A percentile compares a stretch with the other conserved stretches of the same genome.
Conservation (phyloP, 768 basidiomycete genomes). For the Rhodosporidiobolus sp. region DNA sequence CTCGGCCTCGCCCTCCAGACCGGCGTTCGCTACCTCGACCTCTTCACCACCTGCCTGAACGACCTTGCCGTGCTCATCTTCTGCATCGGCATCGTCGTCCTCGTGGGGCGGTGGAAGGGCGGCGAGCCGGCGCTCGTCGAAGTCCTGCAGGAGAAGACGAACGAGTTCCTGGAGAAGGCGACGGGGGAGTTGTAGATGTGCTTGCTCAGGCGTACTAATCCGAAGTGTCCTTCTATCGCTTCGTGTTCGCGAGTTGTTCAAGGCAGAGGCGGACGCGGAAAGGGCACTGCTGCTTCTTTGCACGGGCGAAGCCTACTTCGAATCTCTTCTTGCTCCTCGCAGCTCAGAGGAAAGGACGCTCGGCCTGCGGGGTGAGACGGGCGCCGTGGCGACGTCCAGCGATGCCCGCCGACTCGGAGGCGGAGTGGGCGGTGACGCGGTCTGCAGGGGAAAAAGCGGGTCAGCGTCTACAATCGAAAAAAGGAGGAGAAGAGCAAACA, state of each 20-base stretch:
- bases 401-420: constrained; percentile 31
- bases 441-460: background rate
- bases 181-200: constrained; percentile 19
- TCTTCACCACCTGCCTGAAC: constrained; percentile 41
- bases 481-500: too few species aligned
- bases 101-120: constrained; percentile 24
- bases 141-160: constrained; percentile 1
- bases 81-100: constrained; percentile 34
- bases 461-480: too few species aligned
- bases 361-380: constrained; percentile 40
- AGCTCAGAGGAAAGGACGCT: constrained; percentile 30
- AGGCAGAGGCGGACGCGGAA: too few species aligned
- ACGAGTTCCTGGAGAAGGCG: constrained; percentile 16
- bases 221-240: background rate
- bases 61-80: constrained; percentile 44
- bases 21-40: constrained; percentile 38
- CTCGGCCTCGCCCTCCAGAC: constrained; percentile 37
- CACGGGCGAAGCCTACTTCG: too few species aligned
- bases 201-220: fast-evolving
- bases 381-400: constrained; percentile 32
- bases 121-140: constrained; percentile 6
- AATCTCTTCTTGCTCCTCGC: too few species aligned
- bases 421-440: constrained; percentile 40
- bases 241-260: background rate
- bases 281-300: too few species aligned